A percentile compares a stretch with the other conserved stretches of the same genome.
Evolutionary conservation across 75 land plant species (phyloP).

Genomic region (Cryptomeria japonica): DNA sequence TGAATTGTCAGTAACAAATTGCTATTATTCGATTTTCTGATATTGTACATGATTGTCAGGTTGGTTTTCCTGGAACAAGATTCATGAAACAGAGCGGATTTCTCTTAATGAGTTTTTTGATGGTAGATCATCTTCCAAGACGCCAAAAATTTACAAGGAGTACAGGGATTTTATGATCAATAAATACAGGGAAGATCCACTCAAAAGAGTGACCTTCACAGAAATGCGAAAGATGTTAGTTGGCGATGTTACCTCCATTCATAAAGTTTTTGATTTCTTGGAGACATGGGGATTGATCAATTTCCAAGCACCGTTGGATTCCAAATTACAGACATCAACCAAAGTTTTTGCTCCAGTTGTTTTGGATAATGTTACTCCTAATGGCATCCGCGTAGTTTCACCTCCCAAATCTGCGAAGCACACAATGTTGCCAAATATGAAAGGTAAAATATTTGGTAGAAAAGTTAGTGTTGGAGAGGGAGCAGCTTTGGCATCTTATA

Average conservation of each 20-base stretch:
- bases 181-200: constrained; percentile 85
- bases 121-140: constrained; percentile 62
- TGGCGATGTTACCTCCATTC: constrained; percentile 75
- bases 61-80: constrained; percentile 87
- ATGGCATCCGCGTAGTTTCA: constrained; percentile 51
- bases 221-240: constrained; percentile 76
- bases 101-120: constrained; percentile 82
- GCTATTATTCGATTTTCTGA: not conserved
- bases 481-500: constrained; percentile 52
- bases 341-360: constrained; percentile 12
- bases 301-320: constrained; percentile 31
- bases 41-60: constrained; percentile 37
- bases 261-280: constrained; percentile 66
- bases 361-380: constrained; percentile 45
- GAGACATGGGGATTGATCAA: constrained; percentile 94
- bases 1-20: not conserved
- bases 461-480: constrained; percentile 24
- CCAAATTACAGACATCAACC: not conserved
- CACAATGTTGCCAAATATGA: not conserved
- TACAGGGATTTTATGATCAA: constrained; percentile 92
- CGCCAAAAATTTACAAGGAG: constrained; percentile 89
- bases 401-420: constrained; percentile 28
- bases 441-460: constrained; percentile 6
- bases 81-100: constrained; percentile 73
- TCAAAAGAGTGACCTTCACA: constrained; percentile 69